These are phyloP conservation scores for Flaveria linearis DNA, from an alignment of 129 eudicot species.

Conservation along the genomic window DNA sequence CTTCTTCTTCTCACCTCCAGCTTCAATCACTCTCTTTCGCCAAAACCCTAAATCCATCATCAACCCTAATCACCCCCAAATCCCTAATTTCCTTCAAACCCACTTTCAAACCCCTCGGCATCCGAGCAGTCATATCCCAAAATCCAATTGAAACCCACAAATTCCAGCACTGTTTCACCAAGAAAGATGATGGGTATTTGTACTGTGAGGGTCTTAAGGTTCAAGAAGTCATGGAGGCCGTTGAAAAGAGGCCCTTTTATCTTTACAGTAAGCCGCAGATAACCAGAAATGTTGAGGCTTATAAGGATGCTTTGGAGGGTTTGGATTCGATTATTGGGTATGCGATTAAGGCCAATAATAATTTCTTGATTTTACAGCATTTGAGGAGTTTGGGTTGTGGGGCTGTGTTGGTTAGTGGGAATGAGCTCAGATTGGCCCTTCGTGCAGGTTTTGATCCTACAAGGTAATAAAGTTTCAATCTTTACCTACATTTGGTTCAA, in stretches of 20 bases:
- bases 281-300: slow-evolving; percentile 87
- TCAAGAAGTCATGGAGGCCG: slow-evolving; percentile 67
- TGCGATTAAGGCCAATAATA: slow-evolving; percentile 87
- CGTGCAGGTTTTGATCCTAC: slow-evolving; percentile 90
- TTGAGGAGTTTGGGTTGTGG: slow-evolving; percentile 74
- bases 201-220: slow-evolving; percentile 78
- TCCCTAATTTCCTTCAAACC: slow-evolving; percentile 44
- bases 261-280: slow-evolving; percentile 93
- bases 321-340: slow-evolving; percentile 78
- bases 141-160: slow-evolving; percentile 45
- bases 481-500: not conserved
- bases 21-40: slow-evolving; percentile 43
- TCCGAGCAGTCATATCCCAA: slow-evolving; percentile 56
- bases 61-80: slow-evolving; percentile 27
- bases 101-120: slow-evolving; percentile 37
- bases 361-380: slow-evolving; percentile 80
- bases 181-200: slow-evolving; percentile 73
- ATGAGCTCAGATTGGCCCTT: slow-evolving; percentile 80
- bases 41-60: slow-evolving; percentile 44
- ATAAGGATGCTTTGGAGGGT: slow-evolving; percentile 80
- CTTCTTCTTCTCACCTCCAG: slow-evolving; percentile 47
- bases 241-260: slow-evolving; percentile 81
- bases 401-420: slow-evolving; percentile 97
- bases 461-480: slow-evolving; percentile 36
- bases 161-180: slow-evolving; percentile 70